A percentile compares a stretch with the other conserved stretches of the same genome.
phyloP scores from a whole-genome alignment of 768 basidiomycete genomes.

The Mycena haematopus region DNA sequence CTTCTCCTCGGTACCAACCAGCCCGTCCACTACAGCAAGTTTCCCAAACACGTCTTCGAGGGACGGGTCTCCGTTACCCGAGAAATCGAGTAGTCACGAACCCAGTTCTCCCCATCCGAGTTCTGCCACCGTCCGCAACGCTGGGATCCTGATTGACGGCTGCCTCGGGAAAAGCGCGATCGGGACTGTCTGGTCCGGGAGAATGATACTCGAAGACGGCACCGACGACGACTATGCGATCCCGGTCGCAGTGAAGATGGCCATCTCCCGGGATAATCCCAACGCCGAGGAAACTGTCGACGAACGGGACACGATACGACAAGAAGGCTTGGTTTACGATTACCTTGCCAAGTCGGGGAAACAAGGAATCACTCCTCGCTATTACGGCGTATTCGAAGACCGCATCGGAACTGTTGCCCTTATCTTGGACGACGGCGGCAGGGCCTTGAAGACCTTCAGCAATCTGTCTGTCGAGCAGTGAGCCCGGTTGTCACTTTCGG shows the following conservation, averaged over 20 bases:
- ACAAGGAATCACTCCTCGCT: slow-evolving; percentile 10
- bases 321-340: slow-evolving; percentile 11
- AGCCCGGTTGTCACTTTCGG: not conserved
- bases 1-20: slow-evolving; percentile 11
- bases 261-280: slow-evolving; percentile 1
- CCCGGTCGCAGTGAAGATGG: slow-evolving; percentile 17
- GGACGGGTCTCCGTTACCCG: slow-evolving; percentile 13
- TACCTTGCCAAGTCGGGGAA: slow-evolving; percentile 11
- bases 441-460: slow-evolving; percentile 2
- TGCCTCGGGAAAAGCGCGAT: not conserved
- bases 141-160: slow-evolving; percentile 8
- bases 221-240: not conserved
- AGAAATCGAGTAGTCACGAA: not conserved
- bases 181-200: slow-evolving; percentile 17
- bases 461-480: not conserved
- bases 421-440: slow-evolving; percentile 15
- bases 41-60: slow-evolving; percentile 1
- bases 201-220: slow-evolving; percentile 18
- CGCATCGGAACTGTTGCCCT: slow-evolving; percentile 11
- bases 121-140: not conserved
- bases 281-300: not conserved
- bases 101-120: not conserved
- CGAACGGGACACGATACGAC: slow-evolving; percentile 6
- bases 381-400: slow-evolving; percentile 16
- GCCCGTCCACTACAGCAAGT: slow-evolving; percentile 9